Percentiles rank a stretch among this genome's conserved stretches.
These are phyloP conservation scores for Colletotrichum viniferum DNA, from an alignment of 2,329 filamentous ascomycete species.

Conservation along the genomic window DNA sequence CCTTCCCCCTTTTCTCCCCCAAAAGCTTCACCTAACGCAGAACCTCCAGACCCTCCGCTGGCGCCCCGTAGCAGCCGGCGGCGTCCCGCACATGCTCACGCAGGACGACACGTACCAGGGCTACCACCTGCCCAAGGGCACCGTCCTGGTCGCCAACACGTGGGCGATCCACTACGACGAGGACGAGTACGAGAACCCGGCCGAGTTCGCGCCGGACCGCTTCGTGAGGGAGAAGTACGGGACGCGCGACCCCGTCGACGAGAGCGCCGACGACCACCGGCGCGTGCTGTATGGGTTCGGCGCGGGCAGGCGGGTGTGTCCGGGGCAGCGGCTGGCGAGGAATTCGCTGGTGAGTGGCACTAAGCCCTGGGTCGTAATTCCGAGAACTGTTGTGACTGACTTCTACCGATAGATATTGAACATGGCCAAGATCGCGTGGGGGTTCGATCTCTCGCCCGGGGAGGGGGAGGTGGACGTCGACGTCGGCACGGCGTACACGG, in stretches of 20 bases:
- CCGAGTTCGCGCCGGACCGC: conserved; percentile 29
- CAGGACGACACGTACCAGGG: conserved; percentile 53
- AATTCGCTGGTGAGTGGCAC: conserved; percentile 22
- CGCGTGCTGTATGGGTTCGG: conserved; percentile 46
- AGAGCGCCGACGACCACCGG: background rate
- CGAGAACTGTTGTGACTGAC: no score
- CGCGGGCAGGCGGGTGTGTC: conserved; percentile 50
- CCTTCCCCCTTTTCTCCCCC: no score
- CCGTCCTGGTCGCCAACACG: conserved; percentile 41
- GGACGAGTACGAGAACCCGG: conserved; percentile 25
- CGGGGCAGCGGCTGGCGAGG: conserved; percentile 53
- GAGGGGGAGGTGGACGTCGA: no score
- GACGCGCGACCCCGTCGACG: background rate
- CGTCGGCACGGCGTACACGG: no score
- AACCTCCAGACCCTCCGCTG: conserved; percentile 35
- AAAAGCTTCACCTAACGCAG: no score
- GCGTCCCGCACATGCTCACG: conserved; percentile 51
- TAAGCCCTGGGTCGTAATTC: no score
- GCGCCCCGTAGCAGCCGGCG: conserved; percentile 34
- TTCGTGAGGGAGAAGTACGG: conserved; percentile 20
- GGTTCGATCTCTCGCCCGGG: no score
- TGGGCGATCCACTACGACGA: conserved; percentile 33
- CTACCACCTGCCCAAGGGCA: conserved; percentile 51
- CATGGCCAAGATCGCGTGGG: no score
- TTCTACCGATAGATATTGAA: no score